These are phyloP conservation scores for Hysterium pulicare DNA, from an alignment of 2,329 filamentous ascomycete genomes.

Conservation along the genomic window DNA sequence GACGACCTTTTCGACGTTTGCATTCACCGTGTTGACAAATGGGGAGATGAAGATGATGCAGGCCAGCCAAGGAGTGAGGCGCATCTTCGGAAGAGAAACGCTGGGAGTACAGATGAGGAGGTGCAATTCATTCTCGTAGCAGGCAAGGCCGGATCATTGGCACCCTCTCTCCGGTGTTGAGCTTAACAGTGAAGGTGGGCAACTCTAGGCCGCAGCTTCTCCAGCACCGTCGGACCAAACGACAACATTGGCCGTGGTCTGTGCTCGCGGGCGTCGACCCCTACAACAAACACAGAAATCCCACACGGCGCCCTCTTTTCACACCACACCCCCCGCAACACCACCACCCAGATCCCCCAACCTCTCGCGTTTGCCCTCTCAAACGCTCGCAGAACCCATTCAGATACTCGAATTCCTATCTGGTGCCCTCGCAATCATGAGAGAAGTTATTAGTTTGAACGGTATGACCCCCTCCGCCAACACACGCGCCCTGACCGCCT, in stretches of 20 bases:
- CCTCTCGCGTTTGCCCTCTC: no score
- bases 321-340: conserved; percentile 9
- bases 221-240: no score
- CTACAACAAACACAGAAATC: no score
- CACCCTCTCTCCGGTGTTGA: no score
- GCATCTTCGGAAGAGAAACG: conserved; percentile 26
- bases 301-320: conserved; percentile 15
- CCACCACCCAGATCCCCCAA: conserved; percentile 24
- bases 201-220: no score
- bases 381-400: conserved; percentile 14
- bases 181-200: no score
- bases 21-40: conserved; percentile 42
- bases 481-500: conserved; percentile 43
- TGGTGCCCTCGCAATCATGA: conserved; percentile 63
- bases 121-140: not conserved
- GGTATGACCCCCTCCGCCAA: conserved; percentile 61
- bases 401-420: conserved; percentile 31
- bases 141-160: not conserved
- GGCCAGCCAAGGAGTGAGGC: conserved; percentile 25
- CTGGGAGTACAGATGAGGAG: not conserved
- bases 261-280: no score
- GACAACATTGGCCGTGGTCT: no score
- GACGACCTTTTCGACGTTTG: conserved; percentile 89
- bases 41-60: conserved; percentile 26
- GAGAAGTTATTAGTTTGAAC: conserved; percentile 99